Percentiles rank a stretch among this genome's conserved stretches.
Evolutionary conservation across 2,329 filamentous ascomycete species (phyloP).

Genomic region (Nemania abortiva): DNA sequence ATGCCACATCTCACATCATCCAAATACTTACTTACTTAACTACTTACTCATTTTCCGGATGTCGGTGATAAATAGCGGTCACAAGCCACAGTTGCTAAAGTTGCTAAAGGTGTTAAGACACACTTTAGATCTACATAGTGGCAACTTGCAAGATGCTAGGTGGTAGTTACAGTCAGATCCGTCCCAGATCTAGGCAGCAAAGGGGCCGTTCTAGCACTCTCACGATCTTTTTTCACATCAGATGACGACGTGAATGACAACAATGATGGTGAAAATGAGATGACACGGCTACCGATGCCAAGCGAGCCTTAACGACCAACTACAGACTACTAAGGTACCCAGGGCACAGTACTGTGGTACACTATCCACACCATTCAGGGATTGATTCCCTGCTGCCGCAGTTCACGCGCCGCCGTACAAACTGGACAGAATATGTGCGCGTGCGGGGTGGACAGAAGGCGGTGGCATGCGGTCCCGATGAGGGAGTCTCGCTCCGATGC

Average conservation of each 20-base stretch:
- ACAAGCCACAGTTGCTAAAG: constrained; percentile 3
- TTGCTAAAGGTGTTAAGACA: no score
- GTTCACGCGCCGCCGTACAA: constrained; percentile 34
- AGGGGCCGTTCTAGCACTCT: neutral
- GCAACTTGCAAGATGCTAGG: neutral
- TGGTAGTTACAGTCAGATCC: neutral
- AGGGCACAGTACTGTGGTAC: neutral
- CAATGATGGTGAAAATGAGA: constrained; percentile 16
- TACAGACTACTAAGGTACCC: neutral
- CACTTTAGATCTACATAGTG: neutral
- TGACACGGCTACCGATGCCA: constrained; percentile 35
- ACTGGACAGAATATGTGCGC: constrained; percentile 19
- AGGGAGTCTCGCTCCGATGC: constrained; percentile 9
- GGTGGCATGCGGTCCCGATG: constrained; percentile 31
- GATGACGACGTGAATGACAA: constrained; percentile 3
- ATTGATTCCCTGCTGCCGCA: constrained; percentile 34
- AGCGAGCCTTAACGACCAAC: constrained; percentile 16
- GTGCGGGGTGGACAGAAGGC: constrained; percentile 37
- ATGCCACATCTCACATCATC: constrained; percentile 28
- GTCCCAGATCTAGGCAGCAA: neutral
- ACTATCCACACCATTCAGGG: constrained; percentile 19
- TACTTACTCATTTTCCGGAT: neutral
- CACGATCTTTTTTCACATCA: constrained; percentile 20
- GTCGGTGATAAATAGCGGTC: neutral
- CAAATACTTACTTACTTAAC: neutral